phyloP scores from a whole-genome alignment of 306 rosid genomes.

The Sechiopsis laciniata region DNA sequence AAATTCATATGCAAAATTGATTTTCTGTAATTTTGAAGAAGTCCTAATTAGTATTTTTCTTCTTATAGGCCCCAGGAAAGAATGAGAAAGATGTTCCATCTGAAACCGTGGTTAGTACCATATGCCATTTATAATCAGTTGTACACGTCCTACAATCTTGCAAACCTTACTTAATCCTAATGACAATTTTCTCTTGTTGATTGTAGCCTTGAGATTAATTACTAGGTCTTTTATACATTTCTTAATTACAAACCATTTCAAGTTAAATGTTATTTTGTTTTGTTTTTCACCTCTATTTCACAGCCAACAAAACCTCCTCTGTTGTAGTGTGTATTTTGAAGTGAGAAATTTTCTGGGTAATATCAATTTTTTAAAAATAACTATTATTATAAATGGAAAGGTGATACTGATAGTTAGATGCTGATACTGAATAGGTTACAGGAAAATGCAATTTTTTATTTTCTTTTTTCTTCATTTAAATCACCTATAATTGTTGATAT shows the following conservation, averaged over 20 bases:
- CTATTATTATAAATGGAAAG: background rate
- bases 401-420: background rate
- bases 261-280: background rate
- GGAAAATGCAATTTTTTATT: background rate
- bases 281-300: background rate
- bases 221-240: background rate
- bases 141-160: background rate
- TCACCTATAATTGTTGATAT: background rate
- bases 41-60: slow-evolving; percentile 25
- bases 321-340: background rate
- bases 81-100: slow-evolving; percentile 81
- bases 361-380: background rate
- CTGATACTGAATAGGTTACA: background rate
- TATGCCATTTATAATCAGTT: slow-evolving; percentile 2
- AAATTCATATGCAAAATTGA: background rate
- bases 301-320: slow-evolving; percentile 4
- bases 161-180: slow-evolving; percentile 11
- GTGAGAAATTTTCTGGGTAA: background rate
- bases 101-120: slow-evolving; percentile 75
- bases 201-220: background rate
- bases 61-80: slow-evolving; percentile 81
- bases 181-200: background rate
- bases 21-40: background rate
- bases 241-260: background rate
- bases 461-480: background rate